Evolutionary conservation across 345 rosid species (phyloP).

Genomic region (Zanthoxylum bungeanum): DNA sequence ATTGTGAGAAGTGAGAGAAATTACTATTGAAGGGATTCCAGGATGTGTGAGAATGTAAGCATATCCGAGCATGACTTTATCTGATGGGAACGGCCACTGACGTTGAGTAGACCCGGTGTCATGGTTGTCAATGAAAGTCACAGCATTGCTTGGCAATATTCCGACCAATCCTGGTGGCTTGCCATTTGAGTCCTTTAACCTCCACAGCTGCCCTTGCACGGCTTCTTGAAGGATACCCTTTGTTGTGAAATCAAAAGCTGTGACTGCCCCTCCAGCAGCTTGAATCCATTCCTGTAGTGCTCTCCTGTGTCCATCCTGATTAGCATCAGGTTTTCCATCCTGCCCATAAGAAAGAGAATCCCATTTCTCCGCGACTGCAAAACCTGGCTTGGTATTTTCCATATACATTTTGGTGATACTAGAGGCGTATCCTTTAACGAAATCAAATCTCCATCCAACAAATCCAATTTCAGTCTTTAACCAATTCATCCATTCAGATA

Average conservation of each 20-base stretch:
- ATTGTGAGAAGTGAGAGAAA: not conserved
- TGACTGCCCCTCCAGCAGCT: constrained; percentile 53
- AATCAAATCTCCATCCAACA: constrained; percentile 76
- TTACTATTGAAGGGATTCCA: constrained; percentile 72
- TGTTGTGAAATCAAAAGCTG: constrained; percentile 86
- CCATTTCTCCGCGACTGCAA: constrained; percentile 86
- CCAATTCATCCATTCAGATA: constrained; percentile 95
- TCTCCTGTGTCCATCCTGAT: constrained; percentile 60
- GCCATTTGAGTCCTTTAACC: constrained; percentile 65
- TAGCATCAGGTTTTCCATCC: constrained; percentile 44
- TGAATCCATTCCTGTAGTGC: constrained; percentile 57
- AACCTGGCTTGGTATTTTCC: constrained; percentile 52
- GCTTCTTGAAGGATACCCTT: constrained; percentile 81
- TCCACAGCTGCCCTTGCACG: constrained; percentile 72
- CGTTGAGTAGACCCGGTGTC: constrained; percentile 67
- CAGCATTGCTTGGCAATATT: constrained; percentile 60
- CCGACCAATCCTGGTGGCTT: constrained; percentile 83
- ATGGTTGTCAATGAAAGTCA: constrained; percentile 82
- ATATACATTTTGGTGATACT: constrained; percentile 47
- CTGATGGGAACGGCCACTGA: constrained; percentile 69
- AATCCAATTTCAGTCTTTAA: constrained; percentile 69
- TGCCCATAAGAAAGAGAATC: constrained; percentile 47
- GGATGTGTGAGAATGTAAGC: constrained; percentile 88
- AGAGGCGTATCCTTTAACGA: constrained; percentile 66
- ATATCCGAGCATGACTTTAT: constrained; percentile 84